Evolutionary conservation across 306 rosid species (phyloP), one percentile per base, ranked within the genome.

Genomic region (Spatholobus suberectus): DNA sequence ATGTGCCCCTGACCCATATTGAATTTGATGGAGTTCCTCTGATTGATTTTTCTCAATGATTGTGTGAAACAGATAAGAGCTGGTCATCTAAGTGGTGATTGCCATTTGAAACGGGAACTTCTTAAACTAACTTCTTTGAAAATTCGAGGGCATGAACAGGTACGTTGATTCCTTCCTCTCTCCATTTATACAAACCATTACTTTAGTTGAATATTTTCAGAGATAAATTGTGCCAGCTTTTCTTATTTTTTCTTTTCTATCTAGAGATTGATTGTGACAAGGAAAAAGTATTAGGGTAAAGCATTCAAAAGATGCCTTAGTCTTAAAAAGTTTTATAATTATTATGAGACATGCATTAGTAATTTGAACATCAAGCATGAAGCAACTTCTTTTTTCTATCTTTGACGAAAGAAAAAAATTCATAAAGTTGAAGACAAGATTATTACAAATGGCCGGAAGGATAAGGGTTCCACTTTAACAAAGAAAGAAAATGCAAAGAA

Each of bases 11-110:
- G 67, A 34, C 2, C 27, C 20, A 12, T 44, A 17, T 65, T 61
- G 24, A 49, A 27, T 49, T 78, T 84, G 32, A 62, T 76, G 26
- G 65, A 18, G 21, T 62, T 68, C 10, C 37, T 29, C 8, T 49
- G 14, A 63, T 79, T 17, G 70, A 41, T 32, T 27, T 69, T 62
- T 75, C 18, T 59, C 43, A 34, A 13, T 72, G 70, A 14, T 75
- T n/a, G 12, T 78, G 54, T 76, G 71, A 44, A 74, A 85, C 93
- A 94, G 99, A 91, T 95, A 81, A 89, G 99, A 76, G 94, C 99
- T 57, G 90, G 88, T 73, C 98, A 95, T 91, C 84, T 95, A 37
- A 95, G 97, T 66, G 99, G 99, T 78, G 97, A 95, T 84, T 93
- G 99, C 78, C 99, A 93, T 90, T 95, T 79, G 75, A 93, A 95